Percentiles rank a stretch among this genome's conserved stretches.
Conservation (phyloP, 2,329 filamentous ascomycete genomes). For the Cladophialophora carrionii region DNA sequence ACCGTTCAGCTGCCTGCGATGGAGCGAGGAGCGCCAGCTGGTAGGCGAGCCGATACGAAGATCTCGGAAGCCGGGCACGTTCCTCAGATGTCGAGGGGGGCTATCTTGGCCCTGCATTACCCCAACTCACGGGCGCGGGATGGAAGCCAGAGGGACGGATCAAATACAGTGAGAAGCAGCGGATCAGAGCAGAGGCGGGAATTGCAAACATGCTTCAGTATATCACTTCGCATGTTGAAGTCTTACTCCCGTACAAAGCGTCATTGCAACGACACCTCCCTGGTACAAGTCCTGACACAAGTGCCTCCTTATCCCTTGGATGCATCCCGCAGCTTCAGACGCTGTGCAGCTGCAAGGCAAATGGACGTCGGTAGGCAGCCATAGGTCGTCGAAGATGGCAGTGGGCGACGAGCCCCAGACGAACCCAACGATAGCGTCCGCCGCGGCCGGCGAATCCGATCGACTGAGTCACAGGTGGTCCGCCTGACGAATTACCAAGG, state of each 20-base stretch:
- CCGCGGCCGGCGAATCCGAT: constrained; percentile 2
- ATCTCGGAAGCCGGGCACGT: constrained; percentile 12
- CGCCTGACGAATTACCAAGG: neutral
- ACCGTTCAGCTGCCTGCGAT: constrained; percentile 5
- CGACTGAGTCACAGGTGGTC: neutral
- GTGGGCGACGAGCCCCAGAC: neutral
- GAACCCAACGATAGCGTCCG: neutral
- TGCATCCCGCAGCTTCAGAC: neutral
- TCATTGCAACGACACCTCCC: neutral
- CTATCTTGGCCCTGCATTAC: constrained; percentile 3
- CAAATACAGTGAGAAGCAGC: neutral
- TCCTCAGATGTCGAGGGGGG: constrained; percentile 8
- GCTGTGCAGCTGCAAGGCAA: neutral
- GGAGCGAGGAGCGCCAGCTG: constrained; percentile 7
- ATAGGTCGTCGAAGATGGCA: neutral
- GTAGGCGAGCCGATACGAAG: constrained; percentile 7
- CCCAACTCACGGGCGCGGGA: neutral
- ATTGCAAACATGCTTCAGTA: neutral
- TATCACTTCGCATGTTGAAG: neutral
- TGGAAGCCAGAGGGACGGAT: neutral
- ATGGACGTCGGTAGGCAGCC: neutral
- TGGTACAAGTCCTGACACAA: neutral
- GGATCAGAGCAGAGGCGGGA: neutral
- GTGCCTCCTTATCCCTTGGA: neutral
- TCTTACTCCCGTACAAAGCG: neutral